Evolutionary conservation across 2,329 filamentous ascomycete genomes (phyloP).

Genomic region (Pseudogymnoascus sp.): DNA sequence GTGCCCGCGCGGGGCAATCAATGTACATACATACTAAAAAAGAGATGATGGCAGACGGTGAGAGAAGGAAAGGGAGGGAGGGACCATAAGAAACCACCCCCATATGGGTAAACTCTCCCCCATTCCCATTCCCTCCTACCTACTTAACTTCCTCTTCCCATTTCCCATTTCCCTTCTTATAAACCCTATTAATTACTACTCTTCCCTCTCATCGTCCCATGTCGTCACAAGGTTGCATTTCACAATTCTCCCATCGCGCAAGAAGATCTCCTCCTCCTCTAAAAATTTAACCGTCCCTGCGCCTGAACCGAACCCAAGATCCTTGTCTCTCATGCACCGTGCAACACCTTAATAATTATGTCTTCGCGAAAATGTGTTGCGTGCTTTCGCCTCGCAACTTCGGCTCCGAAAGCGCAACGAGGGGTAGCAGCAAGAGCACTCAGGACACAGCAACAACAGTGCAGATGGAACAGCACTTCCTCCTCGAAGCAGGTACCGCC

Average conservation of each 20-base stretch:
- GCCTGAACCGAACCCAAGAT: neutral
- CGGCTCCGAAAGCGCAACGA: neutral
- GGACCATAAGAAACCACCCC: neutral
- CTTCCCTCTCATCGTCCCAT: neutral
- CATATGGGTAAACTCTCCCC: neutral
- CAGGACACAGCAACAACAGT: neutral
- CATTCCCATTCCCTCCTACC: neutral
- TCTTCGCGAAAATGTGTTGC: constrained; percentile 8
- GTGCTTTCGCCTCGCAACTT: constrained; percentile 8
- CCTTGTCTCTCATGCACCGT: constrained; percentile 8
- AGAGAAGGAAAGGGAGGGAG: neutral
- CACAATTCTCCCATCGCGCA: constrained; percentile 1
- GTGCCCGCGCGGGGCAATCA: neutral
- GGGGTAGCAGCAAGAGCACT: neutral
- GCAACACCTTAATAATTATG: constrained; percentile 4
- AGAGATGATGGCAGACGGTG: neutral
- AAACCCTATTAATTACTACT: neutral
- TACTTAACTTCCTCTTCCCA: neutral
- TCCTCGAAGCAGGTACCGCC: neutral
- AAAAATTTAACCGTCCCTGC: constrained; percentile 2
- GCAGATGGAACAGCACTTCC: neutral
- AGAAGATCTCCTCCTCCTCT: neutral
- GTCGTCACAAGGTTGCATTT: neutral
- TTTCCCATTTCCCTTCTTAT: neutral
- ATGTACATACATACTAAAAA: constrained; percentile 5